Percentiles rank a stretch among this genome's conserved stretches.
These are phyloP conservation scores for Zasmidium cellare DNA, from an alignment of 2,329 filamentous ascomycete genomes.

Conservation along the genomic window DNA sequence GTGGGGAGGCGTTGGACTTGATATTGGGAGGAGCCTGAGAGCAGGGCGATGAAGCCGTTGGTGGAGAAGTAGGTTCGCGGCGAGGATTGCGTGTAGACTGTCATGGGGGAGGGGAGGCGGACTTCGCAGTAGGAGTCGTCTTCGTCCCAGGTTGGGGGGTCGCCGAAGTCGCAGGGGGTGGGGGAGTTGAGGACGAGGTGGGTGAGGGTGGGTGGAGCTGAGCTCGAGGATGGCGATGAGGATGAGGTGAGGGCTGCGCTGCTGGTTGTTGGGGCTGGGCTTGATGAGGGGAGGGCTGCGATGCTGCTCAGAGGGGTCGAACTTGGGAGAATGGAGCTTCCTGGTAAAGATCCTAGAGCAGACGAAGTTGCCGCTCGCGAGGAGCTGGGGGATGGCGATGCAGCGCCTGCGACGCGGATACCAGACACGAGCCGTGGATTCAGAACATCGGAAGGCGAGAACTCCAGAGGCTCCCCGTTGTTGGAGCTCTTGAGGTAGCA, in stretches of 20 bases:
- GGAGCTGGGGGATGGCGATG: not conserved
- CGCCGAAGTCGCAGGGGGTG: constrained; percentile 34
- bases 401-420: not conserved
- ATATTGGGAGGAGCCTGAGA: constrained; percentile 28
- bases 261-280: not conserved
- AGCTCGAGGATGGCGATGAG: constrained; percentile 7
- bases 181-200: constrained; percentile 31
- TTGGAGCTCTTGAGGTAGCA: not conserved
- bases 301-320: not conserved
- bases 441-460: not conserved
- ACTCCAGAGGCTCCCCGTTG: not conserved
- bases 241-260: not conserved
- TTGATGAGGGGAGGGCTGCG: not conserved
- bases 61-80: constrained; percentile 28
- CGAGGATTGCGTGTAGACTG: constrained; percentile 24
- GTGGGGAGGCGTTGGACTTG: constrained; percentile 25
- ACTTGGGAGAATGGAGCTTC: too few species aligned
- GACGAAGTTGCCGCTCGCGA: constrained; percentile 2
- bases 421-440: not conserved
- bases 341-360: not conserved
- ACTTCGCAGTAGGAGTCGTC: constrained; percentile 37
- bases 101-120: constrained; percentile 31
- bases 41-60: constrained; percentile 35
- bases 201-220: constrained; percentile 10
- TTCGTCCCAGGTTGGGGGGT: constrained; percentile 26